Percentiles rank a stretch among this genome's conserved stretches.
Evolutionary conservation across 2,329 filamentous ascomycete genomes (phyloP).

Genomic region (Pseudogymnoascus sp.): DNA sequence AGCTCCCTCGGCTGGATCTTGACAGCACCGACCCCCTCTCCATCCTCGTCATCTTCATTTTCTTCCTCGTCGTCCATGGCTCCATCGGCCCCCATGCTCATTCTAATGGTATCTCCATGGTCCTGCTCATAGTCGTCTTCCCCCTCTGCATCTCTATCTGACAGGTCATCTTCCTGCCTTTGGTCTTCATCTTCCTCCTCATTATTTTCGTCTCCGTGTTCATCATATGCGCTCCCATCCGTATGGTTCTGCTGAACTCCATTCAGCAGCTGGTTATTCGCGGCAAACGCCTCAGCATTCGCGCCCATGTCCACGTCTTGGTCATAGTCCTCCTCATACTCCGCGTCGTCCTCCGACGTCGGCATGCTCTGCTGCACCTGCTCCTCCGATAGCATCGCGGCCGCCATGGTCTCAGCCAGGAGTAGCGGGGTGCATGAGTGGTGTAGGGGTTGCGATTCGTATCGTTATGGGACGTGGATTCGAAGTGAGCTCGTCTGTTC

Average conservation of each 20-base stretch:
- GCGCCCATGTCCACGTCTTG: constrained; percentile 22
- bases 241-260: constrained; percentile 23
- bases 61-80: constrained; percentile 36
- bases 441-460: not conserved
- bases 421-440: constrained; percentile 5
- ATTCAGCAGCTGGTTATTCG: constrained; percentile 29
- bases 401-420: constrained; percentile 21
- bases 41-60: constrained; percentile 34
- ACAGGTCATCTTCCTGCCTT: constrained; percentile 24
- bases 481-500: not conserved
- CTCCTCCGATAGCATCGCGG: constrained; percentile 26
- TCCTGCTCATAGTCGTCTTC: constrained; percentile 27
- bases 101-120: constrained; percentile 20
- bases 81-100: constrained; percentile 35
- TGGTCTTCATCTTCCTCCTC: constrained; percentile 29
- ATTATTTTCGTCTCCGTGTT: constrained; percentile 15
- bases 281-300: constrained; percentile 27
- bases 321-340: constrained; percentile 31
- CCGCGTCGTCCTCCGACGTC: constrained; percentile 30
- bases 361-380: constrained; percentile 27
- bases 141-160: constrained; percentile 33
- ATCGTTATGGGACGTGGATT: not conserved
- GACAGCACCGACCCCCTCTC: constrained; percentile 28
- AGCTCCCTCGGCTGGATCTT: constrained; percentile 27
- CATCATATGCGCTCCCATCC: constrained; percentile 16